These are phyloP conservation scores for Polyporus tsugae DNA, from an alignment of 1,284 basidiomycete species.

Conservation along the genomic window DNA sequence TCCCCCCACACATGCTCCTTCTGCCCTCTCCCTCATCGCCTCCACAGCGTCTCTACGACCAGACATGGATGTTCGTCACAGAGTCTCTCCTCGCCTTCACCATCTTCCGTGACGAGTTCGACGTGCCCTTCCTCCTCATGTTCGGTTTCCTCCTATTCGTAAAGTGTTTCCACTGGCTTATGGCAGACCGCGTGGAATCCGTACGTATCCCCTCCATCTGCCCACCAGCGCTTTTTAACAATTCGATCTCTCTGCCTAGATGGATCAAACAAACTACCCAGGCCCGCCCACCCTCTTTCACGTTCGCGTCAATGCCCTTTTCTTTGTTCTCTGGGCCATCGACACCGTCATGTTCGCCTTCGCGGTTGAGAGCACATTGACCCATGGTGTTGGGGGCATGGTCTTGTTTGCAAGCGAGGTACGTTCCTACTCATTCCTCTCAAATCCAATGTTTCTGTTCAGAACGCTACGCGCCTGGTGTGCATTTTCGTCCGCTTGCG, in stretches of 20 bases:
- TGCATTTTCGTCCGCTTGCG: background rate
- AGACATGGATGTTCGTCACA: conserved; percentile 97
- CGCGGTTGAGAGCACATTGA: conserved; percentile 80
- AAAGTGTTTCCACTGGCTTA: conserved; percentile 98
- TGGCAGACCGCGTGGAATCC: conserved; percentile 95
- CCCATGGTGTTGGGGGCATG: conserved; percentile 87
- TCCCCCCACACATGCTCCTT: conserved; percentile 42
- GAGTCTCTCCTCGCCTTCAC: conserved; percentile 96
- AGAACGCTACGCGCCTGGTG: background rate
- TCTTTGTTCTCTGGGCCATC: conserved; percentile 72
- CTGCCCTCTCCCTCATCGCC: conserved; percentile 6
- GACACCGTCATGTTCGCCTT: conserved; percentile 81
- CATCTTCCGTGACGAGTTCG: conserved; percentile 95
- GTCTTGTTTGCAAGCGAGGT: conserved; percentile 96
- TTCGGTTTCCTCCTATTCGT: conserved; percentile 93
- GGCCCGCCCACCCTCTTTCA: conserved; percentile 87
- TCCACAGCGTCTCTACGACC: conserved; percentile 88
- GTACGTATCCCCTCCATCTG: conserved; percentile 55
- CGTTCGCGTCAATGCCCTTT: conserved; percentile 79
- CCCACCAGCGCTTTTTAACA: background rate
- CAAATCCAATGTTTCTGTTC: background rate
- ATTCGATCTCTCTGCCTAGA: conserved; percentile 59
- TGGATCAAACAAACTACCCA: conserved; percentile 95
- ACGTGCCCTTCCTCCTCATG: conserved; percentile 91
- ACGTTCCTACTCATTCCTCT: conserved; percentile 37